Conservation (phyloP, 2,329 filamentous ascomycete genomes). For the Tolypocladium cylindrosporum region DNA sequence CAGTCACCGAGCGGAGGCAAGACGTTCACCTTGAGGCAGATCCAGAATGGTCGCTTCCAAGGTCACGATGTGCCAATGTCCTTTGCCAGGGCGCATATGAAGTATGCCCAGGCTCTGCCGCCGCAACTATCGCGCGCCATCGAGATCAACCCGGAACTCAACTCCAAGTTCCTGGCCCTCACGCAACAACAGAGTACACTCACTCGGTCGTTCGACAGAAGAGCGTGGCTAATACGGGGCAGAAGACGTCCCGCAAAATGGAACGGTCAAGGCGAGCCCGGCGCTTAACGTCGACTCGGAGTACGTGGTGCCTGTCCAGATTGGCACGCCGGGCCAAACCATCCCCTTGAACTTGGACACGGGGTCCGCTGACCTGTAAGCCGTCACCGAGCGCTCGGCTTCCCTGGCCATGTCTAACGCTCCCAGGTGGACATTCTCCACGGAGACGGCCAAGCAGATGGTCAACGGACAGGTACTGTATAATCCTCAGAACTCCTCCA, state of each 20-base stretch:
- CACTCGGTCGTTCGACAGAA: neutral
- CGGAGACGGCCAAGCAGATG: constrained; percentile 36
- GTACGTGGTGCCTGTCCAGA: constrained; percentile 50
- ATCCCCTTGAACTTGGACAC: constrained; percentile 64
- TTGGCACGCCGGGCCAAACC: constrained; percentile 47
- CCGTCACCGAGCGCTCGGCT: neutral
- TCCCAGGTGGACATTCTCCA: constrained; percentile 59
- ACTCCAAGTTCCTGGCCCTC: constrained; percentile 11
- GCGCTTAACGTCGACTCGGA: constrained; percentile 37
- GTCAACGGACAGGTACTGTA: constrained; percentile 48
- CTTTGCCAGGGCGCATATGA: constrained; percentile 22
- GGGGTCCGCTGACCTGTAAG: constrained; percentile 38
- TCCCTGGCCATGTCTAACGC: constrained; percentile 13
- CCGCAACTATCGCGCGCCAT: constrained; percentile 13
- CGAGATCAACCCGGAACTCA: constrained; percentile 11
- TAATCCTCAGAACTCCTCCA: constrained; percentile 32
- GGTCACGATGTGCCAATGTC: constrained; percentile 20
- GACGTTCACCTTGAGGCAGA: constrained; percentile 18
- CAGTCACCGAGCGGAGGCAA: neutral
- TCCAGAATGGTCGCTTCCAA: constrained; percentile 23
- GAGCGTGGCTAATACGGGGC: neutral
- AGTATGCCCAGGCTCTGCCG: constrained; percentile 24
- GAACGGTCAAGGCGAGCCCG: constrained; percentile 13
- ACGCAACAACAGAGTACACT: constrained; percentile 1
- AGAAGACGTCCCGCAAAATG: constrained; percentile 9